Conservation (phyloP, 257 asterid species). For the Lycium ferocissimum region DNA sequence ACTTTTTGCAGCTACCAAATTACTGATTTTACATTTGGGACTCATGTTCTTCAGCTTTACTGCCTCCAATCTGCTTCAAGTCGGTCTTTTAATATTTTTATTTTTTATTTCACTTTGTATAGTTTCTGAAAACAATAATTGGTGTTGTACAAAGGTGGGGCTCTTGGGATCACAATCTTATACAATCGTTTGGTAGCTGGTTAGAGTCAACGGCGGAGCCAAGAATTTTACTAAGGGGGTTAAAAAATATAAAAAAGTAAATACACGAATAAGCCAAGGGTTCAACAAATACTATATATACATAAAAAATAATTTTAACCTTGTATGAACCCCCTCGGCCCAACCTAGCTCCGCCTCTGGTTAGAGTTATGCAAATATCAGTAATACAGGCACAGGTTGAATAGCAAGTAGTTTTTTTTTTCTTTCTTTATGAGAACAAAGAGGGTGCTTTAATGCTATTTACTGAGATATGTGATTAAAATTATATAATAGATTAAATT, state of each 20-base stretch:
- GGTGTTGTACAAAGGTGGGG: no score
- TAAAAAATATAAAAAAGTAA: no score
- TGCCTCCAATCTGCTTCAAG: constrained; percentile 92
- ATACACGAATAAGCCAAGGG: no score
- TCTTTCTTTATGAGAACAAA: neutral
- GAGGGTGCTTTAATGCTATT: neutral
- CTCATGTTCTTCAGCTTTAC: constrained; percentile 74
- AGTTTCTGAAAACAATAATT: neutral
- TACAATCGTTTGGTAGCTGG: neutral
- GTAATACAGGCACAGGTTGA: neutral
- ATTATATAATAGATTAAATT: neutral
- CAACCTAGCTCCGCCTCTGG: no score
- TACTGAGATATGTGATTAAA: neutral
- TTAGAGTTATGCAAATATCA: no score
- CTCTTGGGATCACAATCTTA: neutral
- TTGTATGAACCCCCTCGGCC: no score
- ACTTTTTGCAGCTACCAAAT: constrained; percentile 70
- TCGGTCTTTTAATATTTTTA: constrained; percentile 40
- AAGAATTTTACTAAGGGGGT: no score
- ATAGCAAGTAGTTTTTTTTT: neutral
- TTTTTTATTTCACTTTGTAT: neutral
- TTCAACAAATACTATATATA: no score
- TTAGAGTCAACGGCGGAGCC: no score
- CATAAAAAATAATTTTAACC: no score
- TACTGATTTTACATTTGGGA: constrained; percentile 73